Percentiles rank a stretch among this genome's conserved stretches.
Evolutionary conservation across 1,284 basidiomycete species (phyloP).

Genomic region (Rhodotorula sp.): DNA sequence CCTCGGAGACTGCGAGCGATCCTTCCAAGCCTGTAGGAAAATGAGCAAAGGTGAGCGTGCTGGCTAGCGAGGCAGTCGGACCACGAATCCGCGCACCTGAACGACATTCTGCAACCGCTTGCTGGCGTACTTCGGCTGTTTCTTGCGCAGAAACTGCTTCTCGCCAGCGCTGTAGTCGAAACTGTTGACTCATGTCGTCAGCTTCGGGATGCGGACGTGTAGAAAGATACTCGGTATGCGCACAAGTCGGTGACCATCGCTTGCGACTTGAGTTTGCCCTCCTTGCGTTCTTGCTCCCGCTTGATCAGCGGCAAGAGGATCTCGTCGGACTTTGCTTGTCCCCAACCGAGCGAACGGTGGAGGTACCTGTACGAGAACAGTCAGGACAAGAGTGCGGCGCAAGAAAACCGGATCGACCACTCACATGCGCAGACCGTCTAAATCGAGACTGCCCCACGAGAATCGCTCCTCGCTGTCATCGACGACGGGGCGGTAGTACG

Average conservation of each 20-base stretch:
- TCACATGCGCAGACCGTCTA: slow-evolving; percentile 80
- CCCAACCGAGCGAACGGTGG: slow-evolving; percentile 80
- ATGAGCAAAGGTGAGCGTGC: too few relatives aligned
- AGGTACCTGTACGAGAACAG: slow-evolving; percentile 63
- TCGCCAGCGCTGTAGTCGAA: slow-evolving; percentile 55
- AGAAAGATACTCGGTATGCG: not conserved
- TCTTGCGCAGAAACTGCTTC: slow-evolving; percentile 46
- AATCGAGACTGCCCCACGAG: slow-evolving; percentile 93
- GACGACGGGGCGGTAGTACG: slow-evolving; percentile 86
- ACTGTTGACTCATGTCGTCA: slow-evolving; percentile 17
- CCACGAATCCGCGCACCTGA: not conserved
- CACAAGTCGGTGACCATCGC: slow-evolving; percentile 58
- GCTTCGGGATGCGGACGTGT: too few relatives aligned
- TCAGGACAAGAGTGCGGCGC: slow-evolving; percentile 5
- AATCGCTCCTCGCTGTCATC: slow-evolving; percentile 91
- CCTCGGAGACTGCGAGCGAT: not conserved
- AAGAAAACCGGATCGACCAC: slow-evolving; percentile 43
- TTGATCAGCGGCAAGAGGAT: slow-evolving; percentile 90
- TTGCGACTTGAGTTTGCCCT: slow-evolving; percentile 61
- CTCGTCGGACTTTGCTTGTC: slow-evolving; percentile 82
- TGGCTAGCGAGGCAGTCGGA: not conserved
- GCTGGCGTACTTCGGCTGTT: slow-evolving; percentile 63
- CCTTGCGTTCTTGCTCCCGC: slow-evolving; percentile 67
- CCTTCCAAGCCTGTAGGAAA: slow-evolving; percentile 18
- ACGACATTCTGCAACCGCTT: slow-evolving; percentile 89